Evolutionary conservation across 768 basidiomycete genomes (phyloP), one percentile per base, ranked within the genome.

Genomic region (Tulasnella sp.): DNA sequence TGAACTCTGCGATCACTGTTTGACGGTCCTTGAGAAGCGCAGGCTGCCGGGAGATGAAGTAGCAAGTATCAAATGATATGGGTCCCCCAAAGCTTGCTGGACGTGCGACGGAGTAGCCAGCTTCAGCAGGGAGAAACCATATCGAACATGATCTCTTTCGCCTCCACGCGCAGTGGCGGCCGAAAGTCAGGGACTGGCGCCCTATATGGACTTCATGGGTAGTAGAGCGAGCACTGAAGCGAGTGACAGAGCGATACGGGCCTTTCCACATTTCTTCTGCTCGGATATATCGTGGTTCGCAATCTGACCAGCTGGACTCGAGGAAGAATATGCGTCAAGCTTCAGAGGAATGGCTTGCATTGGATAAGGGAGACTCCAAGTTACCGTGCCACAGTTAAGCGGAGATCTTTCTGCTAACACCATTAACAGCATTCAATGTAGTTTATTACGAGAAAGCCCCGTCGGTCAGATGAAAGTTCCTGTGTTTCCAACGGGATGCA

Each of bases 111-210:
- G 58, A 62, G 58, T 73, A 24, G n/a, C 72, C 72, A 24, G 27
- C 72, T 19, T 73, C 34, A 4, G 24, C 36, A 6, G 38, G 21
- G 5, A 73, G 24, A n/a, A n/a, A 10, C 72, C 72, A 31, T 39
- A 73, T 7, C 72, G 12, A 31, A 31, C 72, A 31, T 39, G 39
- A 38, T 73, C 8, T 31, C 68, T 24, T n/a, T 71, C 68, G 9
- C 86, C 86, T 2, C 87, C 86, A 40, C 86, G 83, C 6, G 88
- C 87, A 27, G 85, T 77, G 40, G 88, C 86, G 36, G 87, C 86
- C 19, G 88, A 88, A 16, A 88, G 1, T 83, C 88, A 72, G 87
- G 88, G 14, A 88, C 87, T 21, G 87, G 86, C n/a, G n/a, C n/a
- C n/a, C 87, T 88, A 68, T 52, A 12, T 9, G 19, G 3, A n/a